Evolutionary conservation across 176 grass and related monocot species (phyloP), one percentile per base, ranked within the genome.

Genomic region (Olyra latifolia): DNA sequence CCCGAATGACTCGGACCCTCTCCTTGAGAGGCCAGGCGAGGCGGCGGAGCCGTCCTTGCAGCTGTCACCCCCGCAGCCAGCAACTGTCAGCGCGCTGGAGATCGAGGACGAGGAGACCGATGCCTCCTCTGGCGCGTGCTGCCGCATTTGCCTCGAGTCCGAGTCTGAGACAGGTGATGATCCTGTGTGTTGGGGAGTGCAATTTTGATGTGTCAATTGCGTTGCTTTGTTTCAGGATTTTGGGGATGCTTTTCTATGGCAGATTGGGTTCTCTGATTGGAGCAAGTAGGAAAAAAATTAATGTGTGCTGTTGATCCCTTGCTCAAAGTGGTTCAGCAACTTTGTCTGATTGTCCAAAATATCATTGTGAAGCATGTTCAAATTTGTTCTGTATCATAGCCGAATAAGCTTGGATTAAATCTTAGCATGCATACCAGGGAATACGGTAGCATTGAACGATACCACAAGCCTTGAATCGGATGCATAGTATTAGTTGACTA

Each of bases 61-160:
- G 48, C 78, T 85, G 41, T 86, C 19, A 8, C 44, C 73, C 1
- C 82, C 84, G 28, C 48, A 32, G 71, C 72, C 78, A 11, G 84
- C 83, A 43, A 81, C 77, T 14, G 77, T 81, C 64, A 80, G n/a
- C 8, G 30, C 75, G 5, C 16, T 63, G 39, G 93, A 99, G 78
- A 90, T 95, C 17, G 88, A 86, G 78, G 96, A 99, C 38, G 93
- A 80, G 71, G 96, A 99, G 80, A 87, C 62, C 1, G 93, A 95
- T 2, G 82, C 75, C 29, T 85, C 84, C 74, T 93, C 91, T 24
- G 86, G 93, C 16, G 88, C 76, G 5, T 95, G 96, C 66, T 99
- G 93, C 77, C 90, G 93, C 82, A 99, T 98, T 81, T 98, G 95
- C 78, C 95, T 98, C 0, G 92, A 98, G 82, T 39, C 79, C 0